Conservation (phyloP, 768 basidiomycete genomes). For the Rhizopogon salebrosus region DNA sequence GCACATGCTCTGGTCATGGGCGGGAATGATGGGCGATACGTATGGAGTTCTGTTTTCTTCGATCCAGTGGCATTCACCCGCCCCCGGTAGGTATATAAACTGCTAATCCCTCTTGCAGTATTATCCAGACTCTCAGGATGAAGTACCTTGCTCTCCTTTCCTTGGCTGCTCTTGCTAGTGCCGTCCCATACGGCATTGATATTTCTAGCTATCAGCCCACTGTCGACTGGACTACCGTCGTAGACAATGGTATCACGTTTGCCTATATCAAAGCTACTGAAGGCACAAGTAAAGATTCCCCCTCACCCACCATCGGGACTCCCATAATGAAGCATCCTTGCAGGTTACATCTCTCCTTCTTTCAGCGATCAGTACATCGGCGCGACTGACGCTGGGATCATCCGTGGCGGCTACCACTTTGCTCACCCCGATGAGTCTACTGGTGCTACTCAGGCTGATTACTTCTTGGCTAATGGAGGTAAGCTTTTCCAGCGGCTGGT, state of each 20-base stretch:
- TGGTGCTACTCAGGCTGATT: conserved; percentile 56
- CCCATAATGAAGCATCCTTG: background rate
- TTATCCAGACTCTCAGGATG: conserved; percentile 8
- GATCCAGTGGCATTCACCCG: background rate
- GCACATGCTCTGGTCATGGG: conserved; percentile 12
- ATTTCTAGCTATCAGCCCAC: conserved; percentile 45
- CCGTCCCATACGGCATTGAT: conserved; percentile 46
- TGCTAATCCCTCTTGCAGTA: background rate
- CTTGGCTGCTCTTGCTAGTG: conserved; percentile 14
- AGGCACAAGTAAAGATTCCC: conserved; percentile 38
- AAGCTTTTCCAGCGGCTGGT: background rate
- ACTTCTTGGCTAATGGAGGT: conserved; percentile 56
- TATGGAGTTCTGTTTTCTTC: background rate
- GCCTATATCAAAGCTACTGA: conserved; percentile 69
- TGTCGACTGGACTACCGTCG: conserved; percentile 50
- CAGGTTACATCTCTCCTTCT: conserved; percentile 19
- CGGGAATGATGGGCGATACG: background rate
- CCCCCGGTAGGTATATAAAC: conserved; percentile 10
- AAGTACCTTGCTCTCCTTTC: conserved; percentile 14
- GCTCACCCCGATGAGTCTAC: conserved; percentile 48
- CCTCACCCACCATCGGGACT: background rate
- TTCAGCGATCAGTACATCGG: conserved; percentile 50
- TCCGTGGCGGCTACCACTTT: conserved; percentile 59
- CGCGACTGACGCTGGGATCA: conserved; percentile 49
- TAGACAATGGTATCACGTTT: conserved; percentile 46